These are phyloP conservation scores for Metschnikowia vanudenii DNA, from an alignment of 805 yeast genomes.

Conservation along the genomic window DNA sequence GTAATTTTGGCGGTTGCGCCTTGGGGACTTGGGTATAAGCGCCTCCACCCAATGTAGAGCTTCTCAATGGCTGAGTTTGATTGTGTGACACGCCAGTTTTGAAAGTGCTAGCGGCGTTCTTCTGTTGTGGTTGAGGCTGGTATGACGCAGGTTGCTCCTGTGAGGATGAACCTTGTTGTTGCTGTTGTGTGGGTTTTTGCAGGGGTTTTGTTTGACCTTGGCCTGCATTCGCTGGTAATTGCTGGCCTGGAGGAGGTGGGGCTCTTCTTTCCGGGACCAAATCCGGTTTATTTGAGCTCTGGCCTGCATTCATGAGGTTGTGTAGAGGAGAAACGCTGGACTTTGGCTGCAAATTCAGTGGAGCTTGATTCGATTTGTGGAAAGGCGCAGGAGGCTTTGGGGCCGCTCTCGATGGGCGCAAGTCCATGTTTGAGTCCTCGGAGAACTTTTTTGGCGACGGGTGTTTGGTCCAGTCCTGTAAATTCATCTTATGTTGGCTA, in stretches of 20 bases:
- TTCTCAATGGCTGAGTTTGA: constrained; percentile 16
- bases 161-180: not conserved
- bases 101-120: not conserved
- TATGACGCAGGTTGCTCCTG: not conserved
- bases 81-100: constrained; percentile 15
- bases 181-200: not conserved
- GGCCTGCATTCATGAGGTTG: constrained; percentile 28
- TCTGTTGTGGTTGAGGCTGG: not conserved
- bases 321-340: constrained; percentile 32
- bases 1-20: constrained; percentile 30
- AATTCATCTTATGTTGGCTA: constrained; percentile 21
- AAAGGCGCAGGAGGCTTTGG: constrained; percentile 47
- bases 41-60: constrained; percentile 26
- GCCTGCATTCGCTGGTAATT: not conserved
- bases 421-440: constrained; percentile 12
- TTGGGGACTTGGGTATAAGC: constrained; percentile 20
- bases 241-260: constrained; percentile 49
- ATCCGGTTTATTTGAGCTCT: constrained; percentile 18
- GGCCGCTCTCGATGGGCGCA: constrained; percentile 40
- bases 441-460: constrained; percentile 16
- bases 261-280: constrained; percentile 53
- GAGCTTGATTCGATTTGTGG: constrained; percentile 27
- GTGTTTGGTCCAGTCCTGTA: constrained; percentile 47
- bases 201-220: not conserved
- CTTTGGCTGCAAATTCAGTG: constrained; percentile 5